A percentile compares a stretch with the other conserved stretches of the same genome.
These are phyloP conservation scores for Leccinum holopus DNA, from an alignment of 1,284 basidiomycete species.

Conservation along the genomic window DNA sequence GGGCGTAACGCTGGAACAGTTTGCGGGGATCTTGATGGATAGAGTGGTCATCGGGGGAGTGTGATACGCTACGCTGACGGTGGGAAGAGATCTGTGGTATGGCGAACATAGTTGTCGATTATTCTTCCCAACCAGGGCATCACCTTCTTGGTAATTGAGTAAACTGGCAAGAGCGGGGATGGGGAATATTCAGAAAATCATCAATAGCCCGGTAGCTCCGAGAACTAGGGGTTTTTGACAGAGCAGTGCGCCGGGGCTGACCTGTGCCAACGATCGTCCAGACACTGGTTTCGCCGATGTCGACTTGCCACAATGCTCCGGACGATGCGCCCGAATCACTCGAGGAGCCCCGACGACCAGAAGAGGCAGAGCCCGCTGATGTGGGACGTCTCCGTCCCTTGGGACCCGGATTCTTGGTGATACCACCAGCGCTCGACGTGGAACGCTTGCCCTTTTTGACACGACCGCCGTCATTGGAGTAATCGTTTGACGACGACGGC, in stretches of 20 bases:
- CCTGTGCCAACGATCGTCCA: constrained; percentile 93
- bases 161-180: no score
- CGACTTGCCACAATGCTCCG: constrained; percentile 82
- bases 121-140: no score
- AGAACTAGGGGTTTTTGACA: no score
- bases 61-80: constrained; percentile 20
- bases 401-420: constrained; percentile 54
- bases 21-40: constrained; percentile 8
- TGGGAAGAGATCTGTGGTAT: neutral
- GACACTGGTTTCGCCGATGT: constrained; percentile 86
- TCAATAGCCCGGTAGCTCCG: no score
- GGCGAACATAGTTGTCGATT: constrained; percentile 4
- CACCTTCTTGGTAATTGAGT: no score
- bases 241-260: constrained; percentile 32
- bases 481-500: constrained; percentile 63
- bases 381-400: constrained; percentile 71
- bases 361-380: constrained; percentile 70
- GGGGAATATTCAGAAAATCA: no score
- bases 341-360: constrained; percentile 58
- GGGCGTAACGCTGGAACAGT: constrained; percentile 13
- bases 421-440: constrained; percentile 67
- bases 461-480: constrained; percentile 77
- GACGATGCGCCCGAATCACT: constrained; percentile 68
- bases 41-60: constrained; percentile 20
- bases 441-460: constrained; percentile 77